Conservation (phyloP, 108 stramenopile genomes). For the Cylindrotheca fusiformis region DNA sequence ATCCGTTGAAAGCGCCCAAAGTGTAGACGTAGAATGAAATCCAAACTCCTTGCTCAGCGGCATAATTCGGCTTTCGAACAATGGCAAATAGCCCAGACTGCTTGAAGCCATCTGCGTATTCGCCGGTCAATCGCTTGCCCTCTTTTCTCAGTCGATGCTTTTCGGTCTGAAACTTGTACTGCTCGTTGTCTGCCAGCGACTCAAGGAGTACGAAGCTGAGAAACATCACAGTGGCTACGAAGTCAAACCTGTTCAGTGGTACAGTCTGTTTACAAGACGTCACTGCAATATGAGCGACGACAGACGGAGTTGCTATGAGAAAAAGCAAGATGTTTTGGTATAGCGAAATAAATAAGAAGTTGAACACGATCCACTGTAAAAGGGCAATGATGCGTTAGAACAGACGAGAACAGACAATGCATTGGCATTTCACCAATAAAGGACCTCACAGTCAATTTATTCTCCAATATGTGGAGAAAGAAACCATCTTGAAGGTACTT, state of each 20-base stretch:
- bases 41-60: conserved; percentile 67
- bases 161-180: conserved; percentile 66
- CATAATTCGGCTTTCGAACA: conserved; percentile 81
- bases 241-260: conserved; percentile 49
- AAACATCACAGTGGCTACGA: conserved; percentile 34
- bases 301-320: conserved; percentile 55
- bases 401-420: too few species aligned
- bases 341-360: conserved; percentile 62
- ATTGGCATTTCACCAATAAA: too few species aligned
- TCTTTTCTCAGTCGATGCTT: conserved; percentile 37
- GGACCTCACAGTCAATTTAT: conserved; percentile 24
- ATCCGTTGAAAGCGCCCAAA: conserved; percentile 33
- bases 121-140: conserved; percentile 20
- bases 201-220: conserved; percentile 52
- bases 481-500: conserved; percentile 42
- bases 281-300: conserved; percentile 42
- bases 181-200: conserved; percentile 75
- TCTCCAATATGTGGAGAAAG: conserved; percentile 32
- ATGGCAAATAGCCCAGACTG: conserved; percentile 64
- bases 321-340: conserved; percentile 70
- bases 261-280: conserved; percentile 17
- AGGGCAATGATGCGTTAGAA: too few species aligned
- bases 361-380: conserved; percentile 52
- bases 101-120: conserved; percentile 62
- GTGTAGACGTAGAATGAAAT: conserved; percentile 63